Conservation (phyloP, 169 alveolate genomes). For the Plasmodium vinckei region DNA sequence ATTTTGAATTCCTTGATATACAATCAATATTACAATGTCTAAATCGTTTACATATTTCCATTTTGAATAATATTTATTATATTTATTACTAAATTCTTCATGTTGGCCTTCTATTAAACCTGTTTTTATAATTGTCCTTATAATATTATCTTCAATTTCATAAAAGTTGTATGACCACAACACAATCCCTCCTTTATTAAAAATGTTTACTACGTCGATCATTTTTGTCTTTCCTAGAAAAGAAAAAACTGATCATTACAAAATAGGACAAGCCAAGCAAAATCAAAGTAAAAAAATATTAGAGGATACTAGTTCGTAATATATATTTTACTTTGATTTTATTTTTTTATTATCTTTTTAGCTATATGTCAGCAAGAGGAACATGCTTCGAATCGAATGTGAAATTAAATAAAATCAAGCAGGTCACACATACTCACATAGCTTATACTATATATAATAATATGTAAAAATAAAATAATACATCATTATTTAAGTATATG, state of each 20-base stretch:
- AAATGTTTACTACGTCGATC: conserved; percentile 66
- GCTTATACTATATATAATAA: too few species aligned
- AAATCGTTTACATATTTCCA: conserved; percentile 63
- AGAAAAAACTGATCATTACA: not conserved
- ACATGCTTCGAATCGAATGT: too few species aligned
- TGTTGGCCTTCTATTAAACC: conserved; percentile 41
- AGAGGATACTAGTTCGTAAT: too few species aligned
- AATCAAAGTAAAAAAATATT: too few species aligned
- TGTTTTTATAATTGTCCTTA: conserved; percentile 48
- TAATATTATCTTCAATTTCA: conserved; percentile 52
- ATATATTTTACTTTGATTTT: too few species aligned
- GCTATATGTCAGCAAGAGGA: too few species aligned
- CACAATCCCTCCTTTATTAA: conserved; percentile 73
- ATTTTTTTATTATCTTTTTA: too few species aligned
- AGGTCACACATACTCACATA: too few species aligned
- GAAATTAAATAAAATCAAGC: too few species aligned
- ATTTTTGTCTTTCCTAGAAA: conserved; percentile 10
- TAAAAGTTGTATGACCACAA: conserved; percentile 74
- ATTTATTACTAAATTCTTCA: conserved; percentile 42
- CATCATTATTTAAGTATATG: too few species aligned
- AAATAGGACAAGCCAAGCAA: too few species aligned
- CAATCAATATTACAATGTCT: conserved; percentile 57
- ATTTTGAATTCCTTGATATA: conserved; percentile 67
- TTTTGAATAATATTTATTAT: conserved; percentile 50
- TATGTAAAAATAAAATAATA: too few species aligned